Evolutionary conservation across 805 yeast species (phyloP).

Genomic region (Cyberlindnera galapagoensis): DNA sequence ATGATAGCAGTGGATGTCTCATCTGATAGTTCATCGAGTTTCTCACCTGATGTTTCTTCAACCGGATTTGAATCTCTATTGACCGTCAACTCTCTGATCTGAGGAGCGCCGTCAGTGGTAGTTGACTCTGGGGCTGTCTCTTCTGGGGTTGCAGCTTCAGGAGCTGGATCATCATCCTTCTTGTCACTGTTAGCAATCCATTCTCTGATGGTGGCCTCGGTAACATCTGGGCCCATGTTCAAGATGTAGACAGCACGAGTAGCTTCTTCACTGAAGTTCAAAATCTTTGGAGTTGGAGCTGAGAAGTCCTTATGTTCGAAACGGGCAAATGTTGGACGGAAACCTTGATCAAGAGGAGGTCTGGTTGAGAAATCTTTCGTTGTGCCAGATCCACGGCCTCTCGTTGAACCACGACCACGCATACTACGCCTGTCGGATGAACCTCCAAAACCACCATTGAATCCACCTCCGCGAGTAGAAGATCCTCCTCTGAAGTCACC

Average conservation of each 20-base stretch:
- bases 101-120: too few relatives aligned
- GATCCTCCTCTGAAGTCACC: conserved; percentile 2
- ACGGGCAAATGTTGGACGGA: too few relatives aligned
- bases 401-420: conserved; percentile 2
- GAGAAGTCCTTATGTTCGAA: conserved; percentile 5
- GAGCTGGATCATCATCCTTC: not conserved
- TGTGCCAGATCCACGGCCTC: conserved; percentile 1
- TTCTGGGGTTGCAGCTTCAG: not conserved
- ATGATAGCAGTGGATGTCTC: too few relatives aligned
- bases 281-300: conserved; percentile 5
- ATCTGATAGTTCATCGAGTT: too few relatives aligned
- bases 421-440: not conserved
- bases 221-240: conserved; percentile 8
- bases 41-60: too few relatives aligned
- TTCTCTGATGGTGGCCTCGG: conserved; percentile 11
- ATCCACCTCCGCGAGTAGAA: not conserved
- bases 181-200: conserved; percentile 9
- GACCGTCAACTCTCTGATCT: too few relatives aligned
- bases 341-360: too few relatives aligned
- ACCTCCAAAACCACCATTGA: not conserved
- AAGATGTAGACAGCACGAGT: conserved; percentile 14
- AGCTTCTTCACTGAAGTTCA: conserved; percentile 10
- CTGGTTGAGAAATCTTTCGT: too few relatives aligned
- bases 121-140: not conserved
- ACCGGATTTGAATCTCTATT: too few relatives aligned